Evolutionary conservation across 306 rosid genomes (phyloP).

Genomic region (Lathyrus aphaca): DNA sequence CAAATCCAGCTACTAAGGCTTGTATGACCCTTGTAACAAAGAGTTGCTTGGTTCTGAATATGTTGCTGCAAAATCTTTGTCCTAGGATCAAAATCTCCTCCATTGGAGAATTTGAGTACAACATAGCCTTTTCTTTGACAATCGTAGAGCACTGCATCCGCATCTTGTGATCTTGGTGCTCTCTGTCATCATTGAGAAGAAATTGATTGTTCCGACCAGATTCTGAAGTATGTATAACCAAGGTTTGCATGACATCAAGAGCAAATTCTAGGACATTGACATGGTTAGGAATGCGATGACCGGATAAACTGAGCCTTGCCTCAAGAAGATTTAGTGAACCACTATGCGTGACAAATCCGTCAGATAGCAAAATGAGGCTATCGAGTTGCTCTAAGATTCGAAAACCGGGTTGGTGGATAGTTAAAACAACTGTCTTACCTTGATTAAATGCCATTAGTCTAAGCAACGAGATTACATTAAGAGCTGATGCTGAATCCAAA

Average conservation of each 20-base stretch:
- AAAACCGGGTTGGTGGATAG: slow-evolving; percentile 94
- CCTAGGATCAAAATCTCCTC: slow-evolving; percentile 76
- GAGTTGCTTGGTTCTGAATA: slow-evolving; percentile 86
- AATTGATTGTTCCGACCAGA: slow-evolving; percentile 41
- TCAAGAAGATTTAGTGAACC: slow-evolving; percentile 77
- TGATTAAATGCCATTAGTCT: slow-evolving; percentile 69
- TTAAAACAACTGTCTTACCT: slow-evolving; percentile 79
- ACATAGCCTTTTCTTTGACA: slow-evolving; percentile 46
- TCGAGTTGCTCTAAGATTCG: slow-evolving; percentile 77
- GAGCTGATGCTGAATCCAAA: slow-evolving; percentile 94
- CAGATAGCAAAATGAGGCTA: slow-evolving; percentile 69
- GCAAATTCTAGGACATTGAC: slow-evolving; percentile 87
- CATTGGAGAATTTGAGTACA: slow-evolving; percentile 56
- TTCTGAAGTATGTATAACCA: slow-evolving; percentile 62
- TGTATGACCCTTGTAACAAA: slow-evolving; percentile 65
- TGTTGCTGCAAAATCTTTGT: slow-evolving; percentile 78
- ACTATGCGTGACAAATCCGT: slow-evolving; percentile 73
- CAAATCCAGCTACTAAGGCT: slow-evolving; percentile 65
- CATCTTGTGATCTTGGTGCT: slow-evolving; percentile 38
- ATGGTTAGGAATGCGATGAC: slow-evolving; percentile 69
- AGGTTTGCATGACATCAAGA: slow-evolving; percentile 72
- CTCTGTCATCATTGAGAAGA: slow-evolving; percentile 43
- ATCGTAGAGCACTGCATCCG: slow-evolving; percentile 36
- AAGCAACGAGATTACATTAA: slow-evolving; percentile 76
- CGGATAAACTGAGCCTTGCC: slow-evolving; percentile 62